Evolutionary conservation across 176 grass and related monocot species (phyloP).

Genomic region (Aegilops sharonensis): DNA sequence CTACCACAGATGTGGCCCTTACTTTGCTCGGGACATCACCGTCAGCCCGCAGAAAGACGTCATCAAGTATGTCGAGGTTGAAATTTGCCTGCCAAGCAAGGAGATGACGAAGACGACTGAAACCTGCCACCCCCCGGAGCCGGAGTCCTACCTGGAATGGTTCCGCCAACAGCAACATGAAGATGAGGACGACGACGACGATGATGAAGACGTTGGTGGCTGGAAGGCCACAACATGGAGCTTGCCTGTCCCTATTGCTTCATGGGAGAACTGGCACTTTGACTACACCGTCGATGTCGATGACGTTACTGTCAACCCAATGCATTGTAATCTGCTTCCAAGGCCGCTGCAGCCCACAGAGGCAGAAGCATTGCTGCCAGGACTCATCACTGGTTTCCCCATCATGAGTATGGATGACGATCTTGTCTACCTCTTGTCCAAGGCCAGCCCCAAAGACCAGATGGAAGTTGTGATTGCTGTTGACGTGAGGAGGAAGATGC

Average conservation of each 20-base stretch:
- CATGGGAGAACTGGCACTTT: not conserved
- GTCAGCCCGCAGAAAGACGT: not conserved
- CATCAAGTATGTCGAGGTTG: not conserved
- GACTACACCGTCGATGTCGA: not conserved
- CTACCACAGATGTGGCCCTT: not conserved
- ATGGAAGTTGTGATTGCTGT: not conserved
- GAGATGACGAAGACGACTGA: no score
- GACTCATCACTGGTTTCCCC: not conserved
- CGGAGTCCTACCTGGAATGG: not conserved
- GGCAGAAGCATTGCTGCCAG: not conserved
- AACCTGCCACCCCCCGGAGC: not conserved
- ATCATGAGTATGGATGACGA: not conserved
- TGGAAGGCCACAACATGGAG: not conserved
- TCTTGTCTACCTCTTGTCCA: constrained; percentile 6
- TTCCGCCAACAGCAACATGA: not conserved
- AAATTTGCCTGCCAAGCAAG: not conserved
- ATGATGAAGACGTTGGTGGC: not conserved
- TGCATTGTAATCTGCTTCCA: not conserved
- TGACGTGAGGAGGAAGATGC: not conserved
- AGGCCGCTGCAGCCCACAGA: not conserved
- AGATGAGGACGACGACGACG: no score
- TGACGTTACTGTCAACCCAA: not conserved
- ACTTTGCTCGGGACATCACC: not conserved
- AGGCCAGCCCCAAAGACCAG: not conserved
- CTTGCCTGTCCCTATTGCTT: not conserved